phyloP scores from a whole-genome alignment of 805 yeast species.

The Schwanniomyces occidentalis region DNA sequence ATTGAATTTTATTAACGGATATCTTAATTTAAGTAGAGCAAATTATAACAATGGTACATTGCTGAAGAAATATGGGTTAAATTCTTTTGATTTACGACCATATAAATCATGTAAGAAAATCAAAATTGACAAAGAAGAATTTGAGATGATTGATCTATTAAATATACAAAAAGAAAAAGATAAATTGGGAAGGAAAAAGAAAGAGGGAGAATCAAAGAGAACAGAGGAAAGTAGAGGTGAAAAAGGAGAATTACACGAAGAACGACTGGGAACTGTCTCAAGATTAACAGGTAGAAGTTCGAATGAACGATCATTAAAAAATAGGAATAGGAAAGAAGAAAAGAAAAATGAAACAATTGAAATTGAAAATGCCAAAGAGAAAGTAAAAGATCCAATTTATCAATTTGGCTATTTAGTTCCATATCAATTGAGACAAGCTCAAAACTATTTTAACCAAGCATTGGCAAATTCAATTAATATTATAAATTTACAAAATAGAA shows the following conservation, averaged over 20 bases:
- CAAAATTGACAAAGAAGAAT: slow-evolving; percentile 6
- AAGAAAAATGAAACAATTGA: not conserved
- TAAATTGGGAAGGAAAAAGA: slow-evolving; percentile 7
- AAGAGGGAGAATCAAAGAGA: slow-evolving; percentile 6
- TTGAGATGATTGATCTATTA: slow-evolving; percentile 11
- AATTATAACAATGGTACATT: slow-evolving; percentile 31
- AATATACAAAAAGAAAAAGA: slow-evolving; percentile 5
- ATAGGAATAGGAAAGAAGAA: slow-evolving; percentile 6
- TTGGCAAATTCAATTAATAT: slow-evolving; percentile 23
- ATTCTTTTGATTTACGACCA: slow-evolving; percentile 40
- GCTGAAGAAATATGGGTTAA: slow-evolving; percentile 38
- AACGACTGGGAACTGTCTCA: too few relatives aligned
- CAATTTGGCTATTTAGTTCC: slow-evolving; percentile 55
- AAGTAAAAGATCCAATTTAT: slow-evolving; percentile 33
- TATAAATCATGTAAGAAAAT: slow-evolving; percentile 26
- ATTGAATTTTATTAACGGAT: slow-evolving; percentile 32
- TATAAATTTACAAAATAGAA: slow-evolving; percentile 19
- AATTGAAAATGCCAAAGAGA: not conserved
- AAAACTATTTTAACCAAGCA: slow-evolving; percentile 34
- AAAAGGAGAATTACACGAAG: not conserved
- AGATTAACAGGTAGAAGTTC: not conserved
- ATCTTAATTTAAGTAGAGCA: slow-evolving; percentile 45
- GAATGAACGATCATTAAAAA: not conserved
- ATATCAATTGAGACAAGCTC: slow-evolving; percentile 37
- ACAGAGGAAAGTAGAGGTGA: not conserved